Conservation (phyloP, 352 stramenopile genomes). For the Phytophthora fragariaefolia region DNA sequence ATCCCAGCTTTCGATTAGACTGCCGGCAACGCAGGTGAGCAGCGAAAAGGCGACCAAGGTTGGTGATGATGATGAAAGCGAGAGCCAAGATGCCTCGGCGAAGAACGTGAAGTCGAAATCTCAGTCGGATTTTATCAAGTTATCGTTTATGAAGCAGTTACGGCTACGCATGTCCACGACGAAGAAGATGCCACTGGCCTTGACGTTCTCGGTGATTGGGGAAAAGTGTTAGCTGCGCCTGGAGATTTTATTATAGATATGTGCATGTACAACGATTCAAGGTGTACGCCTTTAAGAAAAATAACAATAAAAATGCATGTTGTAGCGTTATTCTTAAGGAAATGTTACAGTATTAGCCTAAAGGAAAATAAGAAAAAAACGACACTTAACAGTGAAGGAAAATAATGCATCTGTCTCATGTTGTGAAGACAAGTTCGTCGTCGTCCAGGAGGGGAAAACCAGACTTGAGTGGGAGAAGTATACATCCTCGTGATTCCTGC, state of each 20-base stretch:
- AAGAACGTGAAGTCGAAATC: slow-evolving; percentile 10
- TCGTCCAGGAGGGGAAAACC: too few relatives aligned
- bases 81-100: not conserved
- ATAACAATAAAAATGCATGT: slow-evolving; percentile 19
- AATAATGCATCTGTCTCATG: too few relatives aligned
- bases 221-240: slow-evolving; percentile 27
- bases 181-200: slow-evolving; percentile 65
- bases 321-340: slow-evolving; percentile 42
- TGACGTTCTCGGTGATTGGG: slow-evolving; percentile 62
- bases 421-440: too few relatives aligned
- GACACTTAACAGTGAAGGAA: too few relatives aligned
- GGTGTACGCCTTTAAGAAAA: not conserved
- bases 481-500: too few relatives aligned
- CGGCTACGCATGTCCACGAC: slow-evolving; percentile 70
- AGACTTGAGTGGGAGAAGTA: too few relatives aligned
- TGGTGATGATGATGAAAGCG: slow-evolving; percentile 4
- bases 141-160: slow-evolving; percentile 73
- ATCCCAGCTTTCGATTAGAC: slow-evolving; percentile 51
- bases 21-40: slow-evolving; percentile 24
- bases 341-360: too few relatives aligned
- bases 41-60: slow-evolving; percentile 15
- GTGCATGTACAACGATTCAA: not conserved
- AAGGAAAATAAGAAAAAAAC: too few relatives aligned
- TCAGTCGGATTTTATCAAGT: slow-evolving; percentile 34
- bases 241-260: not conserved